Evolutionary conservation across 352 stramenopile species (phyloP), one percentile per base, ranked within the genome.

Genomic region (Phytopythium chamaehyphon): DNA sequence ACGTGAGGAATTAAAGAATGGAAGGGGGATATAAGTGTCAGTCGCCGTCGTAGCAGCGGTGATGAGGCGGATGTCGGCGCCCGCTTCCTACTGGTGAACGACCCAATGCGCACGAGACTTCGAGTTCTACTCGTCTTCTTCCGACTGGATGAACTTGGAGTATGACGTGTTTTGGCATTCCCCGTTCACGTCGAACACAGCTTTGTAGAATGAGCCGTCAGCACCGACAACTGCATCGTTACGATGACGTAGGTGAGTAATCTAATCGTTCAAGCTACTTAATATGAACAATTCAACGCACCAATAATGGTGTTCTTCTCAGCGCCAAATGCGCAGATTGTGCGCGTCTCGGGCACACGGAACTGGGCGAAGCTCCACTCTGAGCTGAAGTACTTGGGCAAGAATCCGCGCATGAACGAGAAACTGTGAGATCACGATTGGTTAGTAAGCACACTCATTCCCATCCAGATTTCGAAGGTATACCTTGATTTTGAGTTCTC

Each of bases 331-430:
- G 92, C 89, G 62, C 90, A 97, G 45, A 98, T 94, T 37, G 84
- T 97, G 45, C 79, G 76, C 4, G 86, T 95, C 50, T 97, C 88
- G 4, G 90, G 81, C 18, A 97, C 88, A 48, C 86, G 85, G 47
- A 98, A 96, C 62, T 96, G 88, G n/a, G 90, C 92, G 57, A 96
- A 96, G 59, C 88, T 97, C 88, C 92, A 97, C 54, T 98, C 92
- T 11, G 79, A 94, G 68, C 78, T 93, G 57, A 98, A 97, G 59
- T 98, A 98, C 65, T 95, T 96, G 9, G 92, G 91, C 51, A 98
- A 56, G 19, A 96, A 64, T 40, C 90, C 88, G 19, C 84, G 80
- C 74, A 97, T 91, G 44, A 97, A 92, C 11, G 82, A 93, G 57
- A 95, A 90, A 37, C 82, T 93, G 55, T 4, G 39, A 5, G 31